Base-by-base conservation (phyloP, 1,284 basidiomycete genomes). In the Sanguinoderma infundibulare region DNA sequence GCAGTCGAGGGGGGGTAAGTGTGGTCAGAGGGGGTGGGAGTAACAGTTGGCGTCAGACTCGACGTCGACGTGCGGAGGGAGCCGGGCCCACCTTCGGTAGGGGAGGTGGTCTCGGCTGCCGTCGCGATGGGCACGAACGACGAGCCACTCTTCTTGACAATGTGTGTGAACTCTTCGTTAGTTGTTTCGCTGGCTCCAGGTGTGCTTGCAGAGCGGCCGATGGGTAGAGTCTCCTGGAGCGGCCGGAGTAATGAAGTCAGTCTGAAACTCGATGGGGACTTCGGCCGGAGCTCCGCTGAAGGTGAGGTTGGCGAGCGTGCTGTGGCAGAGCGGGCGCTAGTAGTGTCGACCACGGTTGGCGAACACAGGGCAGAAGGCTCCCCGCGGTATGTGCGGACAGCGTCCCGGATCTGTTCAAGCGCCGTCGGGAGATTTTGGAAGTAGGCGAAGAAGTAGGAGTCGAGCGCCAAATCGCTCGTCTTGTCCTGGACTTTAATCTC, bases 391-490 rank as follows among this genome's bases (percentile, higher is more conserved):
- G 80, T 79, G 55, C 84, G 82, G 38, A 96, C 84, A 9, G 86
- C 86, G 60, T 89, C 85, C 38, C 91, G 87, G 61, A 98, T 94
- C 71, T 90, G 85, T 49, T 90, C 87, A 59, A 95, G 81, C 0
- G 94, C 92, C 34, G 77, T 80, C 10, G 89, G 80, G 51, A 94
- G 81, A 74, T 95, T 87, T 65, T 89, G 87, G 75, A 98, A 96
- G 72, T 96, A 97, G 14, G 95, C 94, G 73, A 95, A 95, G 77
- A 94, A 95, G 75, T 97, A 98, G 14, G 94, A 95, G 75, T 97
- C 95, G 50, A 94, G 76, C 0, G 91, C 83, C 71, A 86, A 87
- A 55, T 88, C 84, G 54, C 91, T 91, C 59, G 88, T 88, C 64
- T 89, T 87, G 75, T 97, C 95, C 59, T 94, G 81, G 20, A 96